A percentile compares a stretch with the other conserved stretches of the same genome.
Conservation (phyloP, 2,329 filamentous ascomycete genomes). For the Malbranchea cinnamomea region DNA sequence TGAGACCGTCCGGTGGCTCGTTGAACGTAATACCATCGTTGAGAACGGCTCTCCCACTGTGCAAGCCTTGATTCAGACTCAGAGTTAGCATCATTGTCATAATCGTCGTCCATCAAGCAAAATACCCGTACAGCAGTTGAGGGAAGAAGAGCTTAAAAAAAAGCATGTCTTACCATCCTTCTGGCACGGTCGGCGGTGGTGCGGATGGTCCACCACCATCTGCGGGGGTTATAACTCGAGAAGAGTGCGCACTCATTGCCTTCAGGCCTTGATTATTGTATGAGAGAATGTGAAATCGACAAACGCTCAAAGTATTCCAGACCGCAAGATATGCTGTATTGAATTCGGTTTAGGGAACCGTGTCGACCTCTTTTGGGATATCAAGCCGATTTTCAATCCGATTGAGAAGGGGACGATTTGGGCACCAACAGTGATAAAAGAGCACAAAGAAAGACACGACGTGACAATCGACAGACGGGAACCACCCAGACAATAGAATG, state of each 20-base stretch:
- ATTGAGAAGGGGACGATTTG: conserved; percentile 1
- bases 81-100: too few relatives aligned
- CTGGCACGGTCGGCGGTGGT: conserved; percentile 22
- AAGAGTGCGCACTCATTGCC: conserved; percentile 9
- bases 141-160: not conserved
- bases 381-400: conserved; percentile 6
- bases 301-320: too few relatives aligned
- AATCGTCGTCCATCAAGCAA: too few relatives aligned
- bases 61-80: conserved; percentile 20
- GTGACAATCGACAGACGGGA: conserved; percentile 1
- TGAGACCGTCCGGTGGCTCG: conserved; percentile 24
- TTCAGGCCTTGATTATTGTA: too few relatives aligned
- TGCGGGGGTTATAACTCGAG: conserved; percentile 15
- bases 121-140: too few relatives aligned
- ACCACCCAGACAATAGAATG: conserved; percentile 2
- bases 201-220: conserved; percentile 25
- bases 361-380: not conserved
- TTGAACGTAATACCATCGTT: conserved; percentile 27
- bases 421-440: not conserved
- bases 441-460: not conserved
- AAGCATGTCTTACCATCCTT: conserved; percentile 25
- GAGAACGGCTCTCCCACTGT: conserved; percentile 24
- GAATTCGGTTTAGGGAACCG: too few relatives aligned
- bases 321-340: too few relatives aligned
- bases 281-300: too few relatives aligned